phyloP scores from a whole-genome alignment of 306 rosid genomes.

The Arachis hypogaea region DNA sequence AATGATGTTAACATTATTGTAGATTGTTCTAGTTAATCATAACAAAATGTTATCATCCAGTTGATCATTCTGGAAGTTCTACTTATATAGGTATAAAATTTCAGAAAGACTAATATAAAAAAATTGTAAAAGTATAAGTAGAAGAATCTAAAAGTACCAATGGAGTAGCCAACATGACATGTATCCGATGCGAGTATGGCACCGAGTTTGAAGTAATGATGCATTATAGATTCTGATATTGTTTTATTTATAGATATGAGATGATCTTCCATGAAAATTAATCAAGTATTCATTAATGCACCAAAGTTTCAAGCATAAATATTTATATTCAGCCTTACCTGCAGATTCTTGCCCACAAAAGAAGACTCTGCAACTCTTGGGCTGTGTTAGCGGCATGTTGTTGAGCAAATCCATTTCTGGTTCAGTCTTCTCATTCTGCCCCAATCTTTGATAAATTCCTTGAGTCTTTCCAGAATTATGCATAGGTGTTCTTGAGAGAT shows the following conservation, averaged over 20 bases:
- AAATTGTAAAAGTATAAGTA: too few relatives aligned
- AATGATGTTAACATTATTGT: too few relatives aligned
- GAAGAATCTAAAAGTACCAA: too few relatives aligned
- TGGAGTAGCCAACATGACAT: too few relatives aligned
- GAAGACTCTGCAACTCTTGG: slow-evolving; percentile 88
- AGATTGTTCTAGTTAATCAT: too few relatives aligned
- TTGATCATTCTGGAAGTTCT: too few relatives aligned
- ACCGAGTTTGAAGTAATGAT: too few relatives aligned
- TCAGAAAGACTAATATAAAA: too few relatives aligned
- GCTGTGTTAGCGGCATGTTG: slow-evolving; percentile 87
- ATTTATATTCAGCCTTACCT: slow-evolving; percentile 48
- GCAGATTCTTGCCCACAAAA: slow-evolving; percentile 94
- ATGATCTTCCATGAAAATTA: slow-evolving; percentile 8
- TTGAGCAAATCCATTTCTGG: slow-evolving; percentile 80
- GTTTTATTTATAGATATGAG: slow-evolving; percentile 8
- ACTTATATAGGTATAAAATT: too few relatives aligned
- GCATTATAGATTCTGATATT: not conserved
- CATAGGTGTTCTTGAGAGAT: slow-evolving; percentile 81
- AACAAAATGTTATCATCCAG: too few relatives aligned
- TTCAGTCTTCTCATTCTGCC: slow-evolving; percentile 85
- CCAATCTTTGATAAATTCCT: slow-evolving; percentile 70
- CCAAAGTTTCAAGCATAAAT: slow-evolving; percentile 8
- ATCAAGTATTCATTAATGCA: not conserved
- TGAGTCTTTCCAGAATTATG: slow-evolving; percentile 73
- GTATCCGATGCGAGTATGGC: too few relatives aligned